phyloP scores from a whole-genome alignment of 2,329 filamentous ascomycete genomes.

The Fusarium duplospermum region DNA sequence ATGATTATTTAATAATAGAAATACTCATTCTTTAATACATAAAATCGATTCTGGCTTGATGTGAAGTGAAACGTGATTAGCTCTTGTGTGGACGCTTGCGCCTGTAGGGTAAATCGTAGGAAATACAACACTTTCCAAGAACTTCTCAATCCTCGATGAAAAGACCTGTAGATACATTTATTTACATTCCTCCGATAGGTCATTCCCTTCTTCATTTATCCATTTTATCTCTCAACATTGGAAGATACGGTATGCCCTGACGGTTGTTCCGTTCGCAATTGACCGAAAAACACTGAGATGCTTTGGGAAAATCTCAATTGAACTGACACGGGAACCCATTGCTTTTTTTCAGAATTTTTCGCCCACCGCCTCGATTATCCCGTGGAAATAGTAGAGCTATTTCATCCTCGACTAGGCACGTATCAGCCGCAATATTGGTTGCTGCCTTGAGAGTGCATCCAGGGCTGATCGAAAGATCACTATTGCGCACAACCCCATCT shows the following conservation, averaged over 20 bases:
- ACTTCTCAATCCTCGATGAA: not conserved
- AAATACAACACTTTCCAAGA: not conserved
- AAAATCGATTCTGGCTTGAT: too few species aligned
- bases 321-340: rapidly evolving
- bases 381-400: not conserved
- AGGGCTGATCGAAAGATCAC: not conserved
- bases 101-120: not conserved
- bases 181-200: rapidly evolving
- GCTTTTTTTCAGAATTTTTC: too few species aligned
- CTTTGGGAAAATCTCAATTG: not conserved
- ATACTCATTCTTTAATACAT: not conserved
- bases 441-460: not conserved
- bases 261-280: not conserved
- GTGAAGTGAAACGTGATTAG: not conserved
- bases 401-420: not conserved
- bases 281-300: not conserved
- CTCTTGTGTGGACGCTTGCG: not conserved
- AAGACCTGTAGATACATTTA: not conserved
- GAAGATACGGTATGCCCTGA: not conserved
- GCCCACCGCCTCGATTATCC: not conserved
- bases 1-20: not conserved
- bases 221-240: not conserved
- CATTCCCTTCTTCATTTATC: not conserved
- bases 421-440: not conserved
- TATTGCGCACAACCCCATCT: not conserved